Evolutionary conservation across 192 early-diverging fungal genomes (phyloP).

Genomic region (Entophlyctis luteolus): DNA sequence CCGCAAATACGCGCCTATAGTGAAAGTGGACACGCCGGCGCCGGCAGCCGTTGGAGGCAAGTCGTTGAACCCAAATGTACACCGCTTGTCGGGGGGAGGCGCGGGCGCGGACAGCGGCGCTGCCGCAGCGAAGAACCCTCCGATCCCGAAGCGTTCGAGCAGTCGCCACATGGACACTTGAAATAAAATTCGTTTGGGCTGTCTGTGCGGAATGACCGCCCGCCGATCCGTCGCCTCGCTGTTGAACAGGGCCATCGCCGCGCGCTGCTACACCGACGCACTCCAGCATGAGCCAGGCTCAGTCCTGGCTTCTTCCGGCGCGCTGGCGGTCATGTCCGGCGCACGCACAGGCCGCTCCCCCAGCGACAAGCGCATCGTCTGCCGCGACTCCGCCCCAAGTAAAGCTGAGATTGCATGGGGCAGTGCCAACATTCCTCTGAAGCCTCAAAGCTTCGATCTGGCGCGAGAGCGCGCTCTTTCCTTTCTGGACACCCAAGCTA

Average conservation of each 20-base stretch:
- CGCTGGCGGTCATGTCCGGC: conserved; percentile 73
- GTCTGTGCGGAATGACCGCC: too few species aligned
- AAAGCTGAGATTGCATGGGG: conserved; percentile 93
- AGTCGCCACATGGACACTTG: too few species aligned
- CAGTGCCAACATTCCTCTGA: conserved; percentile 72
- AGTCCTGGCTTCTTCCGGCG: not conserved
- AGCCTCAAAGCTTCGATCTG: conserved; percentile 51
- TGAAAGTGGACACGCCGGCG: too few species aligned
- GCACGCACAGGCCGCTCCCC: conserved; percentile 78
- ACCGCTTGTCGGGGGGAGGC: too few species aligned
- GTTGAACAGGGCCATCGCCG: too few species aligned
- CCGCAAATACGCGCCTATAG: not conserved
- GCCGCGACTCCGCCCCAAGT: not conserved
- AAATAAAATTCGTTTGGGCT: too few species aligned
- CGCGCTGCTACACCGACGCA: not conserved
- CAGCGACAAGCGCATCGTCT: not conserved
- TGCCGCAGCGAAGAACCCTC: too few species aligned
- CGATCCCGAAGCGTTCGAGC: too few species aligned
- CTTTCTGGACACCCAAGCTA: conserved; percentile 78
- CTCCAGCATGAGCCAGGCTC: not conserved
- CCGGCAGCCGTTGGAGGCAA: too few species aligned
- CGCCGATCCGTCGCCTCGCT: too few species aligned
- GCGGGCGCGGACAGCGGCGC: too few species aligned
- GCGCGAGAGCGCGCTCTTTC: conserved; percentile 82
- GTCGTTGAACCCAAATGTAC: too few species aligned